Base-by-base conservation (phyloP, 257 asterid species). In the Scutellaria minor region DNA sequence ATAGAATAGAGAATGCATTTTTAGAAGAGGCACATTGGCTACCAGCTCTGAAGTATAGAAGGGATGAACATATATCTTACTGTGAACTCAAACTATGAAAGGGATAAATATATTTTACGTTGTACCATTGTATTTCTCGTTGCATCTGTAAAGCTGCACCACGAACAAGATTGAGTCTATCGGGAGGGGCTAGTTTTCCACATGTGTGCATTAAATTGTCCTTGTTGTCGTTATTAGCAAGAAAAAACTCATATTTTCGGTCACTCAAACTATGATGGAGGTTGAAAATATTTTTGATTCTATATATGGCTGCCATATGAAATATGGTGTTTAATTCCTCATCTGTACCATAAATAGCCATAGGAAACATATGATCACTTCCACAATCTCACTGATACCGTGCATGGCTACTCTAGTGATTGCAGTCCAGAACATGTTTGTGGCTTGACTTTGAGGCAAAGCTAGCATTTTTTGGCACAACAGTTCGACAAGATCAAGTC, bases 121-220 rank as follows among this genome's bases (percentile, higher is more conserved):
- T 59, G 50, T 46, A 80, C 84, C 81, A 71, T 20, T 54, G 64
- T 11, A 70, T 9, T 31, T 79, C 80, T 1, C 71, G 64, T 9
- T 79, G 83, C 83, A 79, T 69, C 45, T 74, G 74, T n/a, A 79
- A 42, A 22, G 76, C 70, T 70, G n/a, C n/a, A n/a, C n/a, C n/a
- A n/a, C n/a, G n/a, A n/a, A n/a, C n/a, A n/a, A n/a, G n/a, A n/a
- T n/a, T 71, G 35, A 70, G 71, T 10, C 61, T 52, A 22, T 63
- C 12, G 0, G 52, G 22, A 24, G 71, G 80, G 37, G 72, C 58
- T 2, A 58, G 66, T 44, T 20, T 12, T 0, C 45, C 77, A 12
- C 59, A 58, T 9, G 59, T 35, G 42, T 79, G 77, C 45, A 70
- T 5, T 6, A 68, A 14, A 7, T 15, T 79, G n/a, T 74, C 42